phyloP scores from a whole-genome alignment of 202 grass and related monocot genomes.

The Setaria italica region DNA sequence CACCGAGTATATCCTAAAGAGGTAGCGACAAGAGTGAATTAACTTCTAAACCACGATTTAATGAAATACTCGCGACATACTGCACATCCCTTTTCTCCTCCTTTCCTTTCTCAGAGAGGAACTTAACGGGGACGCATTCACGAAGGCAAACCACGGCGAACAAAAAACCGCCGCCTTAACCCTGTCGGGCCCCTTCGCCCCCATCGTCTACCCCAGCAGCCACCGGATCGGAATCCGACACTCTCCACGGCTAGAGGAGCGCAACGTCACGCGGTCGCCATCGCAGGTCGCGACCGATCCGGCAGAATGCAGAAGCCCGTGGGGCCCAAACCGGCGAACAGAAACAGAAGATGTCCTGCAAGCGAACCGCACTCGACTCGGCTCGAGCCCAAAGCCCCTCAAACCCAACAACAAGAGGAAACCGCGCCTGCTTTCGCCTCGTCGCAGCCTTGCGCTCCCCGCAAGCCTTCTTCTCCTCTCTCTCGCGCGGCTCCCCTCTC shows the following conservation, averaged over 20 bases:
- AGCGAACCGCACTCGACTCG: neutral
- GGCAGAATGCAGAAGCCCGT: neutral
- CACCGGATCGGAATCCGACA: constrained; percentile 27
- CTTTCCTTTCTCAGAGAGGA: neutral
- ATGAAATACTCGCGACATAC: too few species aligned
- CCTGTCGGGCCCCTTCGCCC: too few species aligned
- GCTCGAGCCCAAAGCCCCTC: constrained; percentile 1
- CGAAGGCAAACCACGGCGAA: neutral
- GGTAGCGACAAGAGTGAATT: too few species aligned
- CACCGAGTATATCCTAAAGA: too few species aligned
- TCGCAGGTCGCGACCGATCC: neutral
- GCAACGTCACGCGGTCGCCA: neutral
- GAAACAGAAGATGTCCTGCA: neutral
- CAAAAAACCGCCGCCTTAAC: neutral
- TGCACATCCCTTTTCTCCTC: too few species aligned
- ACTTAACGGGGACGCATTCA: neutral
- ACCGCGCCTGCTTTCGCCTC: neutral
- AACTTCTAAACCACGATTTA: too few species aligned
- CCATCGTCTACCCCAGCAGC: neutral
- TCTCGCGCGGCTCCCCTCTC: neutral
- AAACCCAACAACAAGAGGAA: neutral
- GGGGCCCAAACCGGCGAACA: neutral
- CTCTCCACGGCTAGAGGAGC: neutral
- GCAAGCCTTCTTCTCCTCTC: neutral
- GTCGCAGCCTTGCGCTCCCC: neutral